Evolutionary conservation across 2,329 filamentous ascomycete genomes (phyloP), one percentile per base, ranked within the genome.

Genomic region (Dryadomyces quercus-mongolicae): DNA sequence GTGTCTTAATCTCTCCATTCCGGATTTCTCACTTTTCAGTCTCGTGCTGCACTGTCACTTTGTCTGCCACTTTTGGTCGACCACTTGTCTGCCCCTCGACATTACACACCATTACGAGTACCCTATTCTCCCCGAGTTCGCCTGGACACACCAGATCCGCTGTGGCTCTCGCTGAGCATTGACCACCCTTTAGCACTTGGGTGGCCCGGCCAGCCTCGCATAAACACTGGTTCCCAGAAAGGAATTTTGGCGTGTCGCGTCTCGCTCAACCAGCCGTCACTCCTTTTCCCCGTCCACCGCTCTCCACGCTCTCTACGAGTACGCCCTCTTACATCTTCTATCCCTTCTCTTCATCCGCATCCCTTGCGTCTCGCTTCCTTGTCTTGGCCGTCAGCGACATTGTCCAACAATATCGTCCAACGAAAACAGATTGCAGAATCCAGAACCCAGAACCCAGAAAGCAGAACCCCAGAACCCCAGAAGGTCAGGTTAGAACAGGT

Each of bases 241-340:
- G 56, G 54, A 36, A 54, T 56, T 52, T 57, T 54, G 54, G 54
- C 52, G 54, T 54, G 54, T 56, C 54, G 54, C 54, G 54, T 56
- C 54, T 52, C 52, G 34, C 46, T 42, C 40, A 15, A 15, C 38
- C 12, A 5, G n/a, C 44, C 54, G 20, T 18, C 38, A 25, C 50
- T 55, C 51, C 31, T 49, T 44, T 45, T 25, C 21, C 38, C 49
- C 15, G 22, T 21, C 13, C 40, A 25, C 46, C 38, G 22, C 25
- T 44, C 42, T 36, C 22, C 9, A 25, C 42, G 31, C 40, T 43
- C 13, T 10, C 40, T 36, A 5, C 44, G n/a, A n/a, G n/a, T 46
- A 7, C 44, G n/a, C 12, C 20, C 44, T 25, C 44, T 22, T n/a
- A 13, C 43, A 6, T 34, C 52, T 53, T 16, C 31, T 34, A 10